These are phyloP conservation scores for Meripilus lineatus DNA, from an alignment of 1,284 basidiomycete species.

Conservation along the genomic window DNA sequence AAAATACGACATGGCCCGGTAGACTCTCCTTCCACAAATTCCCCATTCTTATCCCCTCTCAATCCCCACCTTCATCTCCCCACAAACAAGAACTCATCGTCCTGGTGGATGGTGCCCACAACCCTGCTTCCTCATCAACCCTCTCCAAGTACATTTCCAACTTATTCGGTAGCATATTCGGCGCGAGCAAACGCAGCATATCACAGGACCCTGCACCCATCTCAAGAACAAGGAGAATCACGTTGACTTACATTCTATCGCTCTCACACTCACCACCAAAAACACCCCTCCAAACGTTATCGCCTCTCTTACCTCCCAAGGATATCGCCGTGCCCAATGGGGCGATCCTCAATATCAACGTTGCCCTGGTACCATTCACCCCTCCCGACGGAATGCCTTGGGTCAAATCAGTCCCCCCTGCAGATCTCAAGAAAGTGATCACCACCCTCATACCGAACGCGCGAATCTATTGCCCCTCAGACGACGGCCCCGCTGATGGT, in stretches of 20 bases:
- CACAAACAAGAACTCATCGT: constrained; percentile 33
- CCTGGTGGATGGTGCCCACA: constrained; percentile 94
- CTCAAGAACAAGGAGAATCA: constrained; percentile 23
- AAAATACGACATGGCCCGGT: constrained; percentile 71
- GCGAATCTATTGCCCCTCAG: constrained; percentile 37
- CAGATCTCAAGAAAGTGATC: constrained; percentile 43
- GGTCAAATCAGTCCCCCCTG: constrained; percentile 61
- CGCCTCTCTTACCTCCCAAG: constrained; percentile 45
- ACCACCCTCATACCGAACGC: constrained; percentile 34
- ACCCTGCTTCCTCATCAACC: constrained; percentile 73
- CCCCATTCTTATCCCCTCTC: constrained; percentile 15
- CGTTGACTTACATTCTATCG: constrained; percentile 66
- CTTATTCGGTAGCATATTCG: constrained; percentile 24
- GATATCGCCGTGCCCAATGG: constrained; percentile 5
- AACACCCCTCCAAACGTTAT: constrained; percentile 65
- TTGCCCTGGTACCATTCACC: constrained; percentile 60
- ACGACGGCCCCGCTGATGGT: constrained; percentile 23
- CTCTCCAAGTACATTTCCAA: constrained; percentile 69
- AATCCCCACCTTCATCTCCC: constrained; percentile 25
- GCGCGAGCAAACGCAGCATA: background rate
- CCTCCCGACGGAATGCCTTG: constrained; percentile 90
- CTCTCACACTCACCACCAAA: constrained; percentile 83
- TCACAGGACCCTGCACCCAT: constrained; percentile 4
- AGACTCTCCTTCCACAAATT: constrained; percentile 68
- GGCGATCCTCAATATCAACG: constrained; percentile 26